These are phyloP conservation scores for Diaporthe longicolla DNA, from an alignment of 2,329 filamentous ascomycete species.

Conservation along the genomic window DNA sequence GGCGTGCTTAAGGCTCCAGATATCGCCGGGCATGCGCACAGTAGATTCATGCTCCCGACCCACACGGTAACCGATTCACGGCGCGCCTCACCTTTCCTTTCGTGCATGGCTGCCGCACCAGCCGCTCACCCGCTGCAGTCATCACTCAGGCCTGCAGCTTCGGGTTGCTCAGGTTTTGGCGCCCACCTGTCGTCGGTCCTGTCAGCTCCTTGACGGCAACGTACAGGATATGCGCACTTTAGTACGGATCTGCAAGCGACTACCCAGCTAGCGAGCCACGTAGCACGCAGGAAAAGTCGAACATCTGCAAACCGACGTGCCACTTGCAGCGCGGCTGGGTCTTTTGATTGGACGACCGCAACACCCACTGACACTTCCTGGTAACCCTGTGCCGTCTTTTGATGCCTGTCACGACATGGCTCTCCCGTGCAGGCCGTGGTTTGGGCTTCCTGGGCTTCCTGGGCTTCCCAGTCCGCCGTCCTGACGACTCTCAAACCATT, in stretches of 20 bases:
- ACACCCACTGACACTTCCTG: constrained; percentile 18
- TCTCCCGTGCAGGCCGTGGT: neutral
- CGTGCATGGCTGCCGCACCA: constrained; percentile 24
- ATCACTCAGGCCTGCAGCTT: constrained; percentile 13
- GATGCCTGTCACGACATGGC: constrained; percentile 16
- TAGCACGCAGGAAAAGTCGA: constrained; percentile 40
- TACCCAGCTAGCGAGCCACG: constrained; percentile 42
- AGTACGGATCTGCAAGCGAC: constrained; percentile 38
- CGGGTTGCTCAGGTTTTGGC: constrained; percentile 28
- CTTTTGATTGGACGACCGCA: constrained; percentile 31
- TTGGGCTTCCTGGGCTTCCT: constrained; percentile 15
- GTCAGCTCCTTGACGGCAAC: constrained; percentile 3
- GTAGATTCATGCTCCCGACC: constrained; percentile 17
- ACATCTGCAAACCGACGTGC: constrained; percentile 35
- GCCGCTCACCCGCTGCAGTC: neutral
- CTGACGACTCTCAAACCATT: neutral
- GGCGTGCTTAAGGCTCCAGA: constrained; percentile 23
- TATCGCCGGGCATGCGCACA: constrained; percentile 28
- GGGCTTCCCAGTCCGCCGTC: constrained; percentile 1
- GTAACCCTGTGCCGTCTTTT: constrained; percentile 20
- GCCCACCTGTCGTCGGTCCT: constrained; percentile 16
- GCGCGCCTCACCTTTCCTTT: constrained; percentile 2
- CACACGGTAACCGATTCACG: constrained; percentile 24
- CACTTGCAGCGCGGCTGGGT: constrained; percentile 29
- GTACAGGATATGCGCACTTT: constrained; percentile 6